Percentiles rank a stretch among this genome's conserved stretches.
phyloP scores from a whole-genome alignment of 495 filamentous ascomycete species.

The Ramalina intermedia region DNA sequence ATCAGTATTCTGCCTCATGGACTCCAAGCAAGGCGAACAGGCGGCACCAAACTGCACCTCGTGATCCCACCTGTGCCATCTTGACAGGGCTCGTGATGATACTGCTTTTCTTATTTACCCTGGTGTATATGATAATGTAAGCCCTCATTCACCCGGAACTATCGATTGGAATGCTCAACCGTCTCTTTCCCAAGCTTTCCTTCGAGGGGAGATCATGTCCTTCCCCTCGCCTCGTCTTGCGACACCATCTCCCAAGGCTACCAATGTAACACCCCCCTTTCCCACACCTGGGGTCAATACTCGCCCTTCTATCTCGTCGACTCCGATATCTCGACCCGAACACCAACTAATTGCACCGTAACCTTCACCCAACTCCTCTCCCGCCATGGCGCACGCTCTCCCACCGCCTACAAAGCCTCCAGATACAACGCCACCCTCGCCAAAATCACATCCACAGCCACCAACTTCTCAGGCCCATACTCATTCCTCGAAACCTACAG shows the following conservation, averaged over 20 bases:
- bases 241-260: constrained; percentile 48
- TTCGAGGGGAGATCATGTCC: background rate
- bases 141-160: background rate
- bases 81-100: background rate
- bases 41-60: background rate
- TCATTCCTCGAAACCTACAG: constrained; percentile 53
- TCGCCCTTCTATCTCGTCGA: constrained; percentile 61
- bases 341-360: constrained; percentile 50
- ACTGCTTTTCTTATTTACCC: background rate
- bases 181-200: background rate
- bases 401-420: constrained; percentile 46
- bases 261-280: constrained; percentile 41
- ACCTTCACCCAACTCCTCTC: constrained; percentile 69
- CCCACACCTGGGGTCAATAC: constrained; percentile 76
- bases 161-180: background rate
- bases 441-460: constrained; percentile 43
- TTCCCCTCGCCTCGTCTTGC: constrained; percentile 24
- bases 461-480: constrained; percentile 39
- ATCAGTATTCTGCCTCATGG: background rate
- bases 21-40: background rate
- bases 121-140: background rate
- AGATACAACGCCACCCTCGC: constrained; percentile 41
- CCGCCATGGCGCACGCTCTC: constrained; percentile 72
- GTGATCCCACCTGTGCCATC: background rate
- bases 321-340: constrained; percentile 38